These are phyloP conservation scores for Colletotrichum sp. DNA, from an alignment of 2,329 filamentous ascomycete species.

Conservation along the genomic window DNA sequence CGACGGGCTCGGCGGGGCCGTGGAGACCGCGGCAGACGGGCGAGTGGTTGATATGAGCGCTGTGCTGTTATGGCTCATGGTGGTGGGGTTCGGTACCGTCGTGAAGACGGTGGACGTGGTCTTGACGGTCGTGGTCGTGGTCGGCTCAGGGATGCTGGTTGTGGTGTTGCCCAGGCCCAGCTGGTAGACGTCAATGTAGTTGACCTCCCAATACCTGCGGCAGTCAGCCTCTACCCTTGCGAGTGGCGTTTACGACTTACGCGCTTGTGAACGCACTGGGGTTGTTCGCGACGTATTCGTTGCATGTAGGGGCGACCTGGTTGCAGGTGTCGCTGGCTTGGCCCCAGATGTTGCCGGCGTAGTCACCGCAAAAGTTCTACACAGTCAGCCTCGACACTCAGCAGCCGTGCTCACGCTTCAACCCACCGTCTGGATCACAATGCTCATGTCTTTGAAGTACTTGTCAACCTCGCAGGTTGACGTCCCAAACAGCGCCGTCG, in stretches of 20 bases:
- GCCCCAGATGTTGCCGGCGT: slow-evolving; percentile 59
- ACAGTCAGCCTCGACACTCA: not conserved
- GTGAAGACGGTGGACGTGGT: slow-evolving; percentile 28
- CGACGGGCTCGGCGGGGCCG: slow-evolving; percentile 4
- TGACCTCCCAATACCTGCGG: slow-evolving; percentile 55
- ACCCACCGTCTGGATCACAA: slow-evolving; percentile 71
- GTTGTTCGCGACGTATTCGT: slow-evolving; percentile 49
- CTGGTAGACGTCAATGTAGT: slow-evolving; percentile 54
- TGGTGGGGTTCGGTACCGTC: slow-evolving; percentile 25
- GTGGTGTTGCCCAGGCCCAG: slow-evolving; percentile 15
- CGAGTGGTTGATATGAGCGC: slow-evolving; percentile 1
- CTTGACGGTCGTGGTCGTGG: slow-evolving; percentile 29
- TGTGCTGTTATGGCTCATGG: slow-evolving; percentile 2
- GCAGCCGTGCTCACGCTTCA: not conserved
- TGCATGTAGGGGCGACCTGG: slow-evolving; percentile 45
- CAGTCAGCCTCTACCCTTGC: not conserved
- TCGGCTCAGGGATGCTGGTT: slow-evolving; percentile 20
- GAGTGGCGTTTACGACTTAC: slow-evolving; percentile 24
- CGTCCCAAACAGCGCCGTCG: slow-evolving; percentile 71
- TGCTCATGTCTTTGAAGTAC: slow-evolving; percentile 70
- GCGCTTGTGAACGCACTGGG: slow-evolving; percentile 45
- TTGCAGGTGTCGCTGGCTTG: slow-evolving; percentile 38
- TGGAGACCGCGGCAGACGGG: not conserved
- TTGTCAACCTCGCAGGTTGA: slow-evolving; percentile 66
- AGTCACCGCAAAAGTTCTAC: slow-evolving; percentile 77